phyloP scores from a whole-genome alignment of 2,329 filamentous ascomycete genomes.

The Fusarium nelsonii region DNA sequence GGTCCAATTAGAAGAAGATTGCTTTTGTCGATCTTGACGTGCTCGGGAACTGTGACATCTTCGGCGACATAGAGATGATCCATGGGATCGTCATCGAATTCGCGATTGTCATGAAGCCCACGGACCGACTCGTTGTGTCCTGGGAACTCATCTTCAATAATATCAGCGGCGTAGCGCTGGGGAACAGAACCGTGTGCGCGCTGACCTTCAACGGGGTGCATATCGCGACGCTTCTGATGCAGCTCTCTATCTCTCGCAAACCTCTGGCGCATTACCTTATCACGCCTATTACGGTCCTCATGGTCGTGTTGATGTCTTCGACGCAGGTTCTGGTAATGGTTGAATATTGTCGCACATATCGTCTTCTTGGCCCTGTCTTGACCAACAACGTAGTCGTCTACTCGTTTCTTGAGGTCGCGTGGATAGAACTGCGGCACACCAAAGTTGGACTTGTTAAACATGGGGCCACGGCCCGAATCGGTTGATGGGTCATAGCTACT shows the following conservation, averaged over 20 bases:
- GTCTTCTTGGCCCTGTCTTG: conserved; percentile 96
- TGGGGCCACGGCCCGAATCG: conserved; percentile 68
- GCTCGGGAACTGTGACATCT: conserved; percentile 57
- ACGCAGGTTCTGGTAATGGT: conserved; percentile 92
- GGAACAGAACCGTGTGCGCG: conserved; percentile 47
- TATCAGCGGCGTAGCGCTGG: conserved; percentile 53
- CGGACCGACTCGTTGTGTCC: conserved; percentile 64
- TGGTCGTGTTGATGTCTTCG: conserved; percentile 83
- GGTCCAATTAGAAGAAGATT: conserved; percentile 92
- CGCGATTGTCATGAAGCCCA: conserved; percentile 55
- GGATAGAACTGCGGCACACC: conserved; percentile 75
- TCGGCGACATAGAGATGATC: conserved; percentile 64
- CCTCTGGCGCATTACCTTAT: conserved; percentile 78
- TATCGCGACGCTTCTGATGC: conserved; percentile 66
- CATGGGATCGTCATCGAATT: conserved; percentile 50
- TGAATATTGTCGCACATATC: conserved; percentile 92
- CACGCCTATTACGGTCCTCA: conserved; percentile 65
- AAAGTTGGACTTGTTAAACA: conserved; percentile 69
- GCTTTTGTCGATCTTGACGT: conserved; percentile 90
- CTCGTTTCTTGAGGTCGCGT: conserved; percentile 82
- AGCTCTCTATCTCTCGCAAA: conserved; percentile 75
- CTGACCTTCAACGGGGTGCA: conserved; percentile 84
- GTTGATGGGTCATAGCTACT: conserved; percentile 68
- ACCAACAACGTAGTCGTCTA: conserved; percentile 96
- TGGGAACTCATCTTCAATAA: conserved; percentile 65